Base-by-base conservation (phyloP, 2,329 filamentous ascomycete genomes). In the Cladosporium phlei region DNA sequence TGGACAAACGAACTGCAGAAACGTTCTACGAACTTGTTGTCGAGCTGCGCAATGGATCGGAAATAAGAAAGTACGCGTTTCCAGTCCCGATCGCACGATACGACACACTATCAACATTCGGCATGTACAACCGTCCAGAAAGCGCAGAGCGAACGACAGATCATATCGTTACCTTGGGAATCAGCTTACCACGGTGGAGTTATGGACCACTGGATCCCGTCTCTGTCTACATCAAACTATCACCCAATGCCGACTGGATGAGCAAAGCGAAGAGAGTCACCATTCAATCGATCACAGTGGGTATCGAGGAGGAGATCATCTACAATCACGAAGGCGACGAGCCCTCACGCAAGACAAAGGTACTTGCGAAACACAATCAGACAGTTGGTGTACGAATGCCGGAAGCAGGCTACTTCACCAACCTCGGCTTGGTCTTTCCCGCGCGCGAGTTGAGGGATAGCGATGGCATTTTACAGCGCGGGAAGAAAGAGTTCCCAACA, bases 101-200 rank as follows among this genome's bases (percentile, higher is more conserved):
- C 71, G 93, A 98, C 67, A 98, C 91, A 1, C 75, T 98, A 38
- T 96, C 90, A 32, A 97, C 93, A 1, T 98, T 98, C 70, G 93
- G 93, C 68, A 97, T 97, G 93, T 98, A 97, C 74, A 97, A 97
- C 69, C 85, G 89, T 46, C 91, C 90, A 12, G 91, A 96, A 67
- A 86, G 85, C 49, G 88, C 88, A 47, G 85, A 94, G 59, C 80
- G 83, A 50, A 87, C 89, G 24, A 82, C 86, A 42, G 93, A 97
- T 70, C 93, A 95, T 66, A 73, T 97, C 46, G 88, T 97, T 51
- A 94, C 88, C 7, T 73, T 97, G 46, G 88, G 87, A 35, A 95
- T 96, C 56, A 95, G 89, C 51, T 74, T 98, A 55, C 91, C 93
- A 19, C 82, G 89, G 52, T 96, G 91, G 89, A 96, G 90, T 53